phyloP scores from a whole-genome alignment of 2,329 filamentous ascomycete species.

The Ophiocordyceps robertsii region DNA sequence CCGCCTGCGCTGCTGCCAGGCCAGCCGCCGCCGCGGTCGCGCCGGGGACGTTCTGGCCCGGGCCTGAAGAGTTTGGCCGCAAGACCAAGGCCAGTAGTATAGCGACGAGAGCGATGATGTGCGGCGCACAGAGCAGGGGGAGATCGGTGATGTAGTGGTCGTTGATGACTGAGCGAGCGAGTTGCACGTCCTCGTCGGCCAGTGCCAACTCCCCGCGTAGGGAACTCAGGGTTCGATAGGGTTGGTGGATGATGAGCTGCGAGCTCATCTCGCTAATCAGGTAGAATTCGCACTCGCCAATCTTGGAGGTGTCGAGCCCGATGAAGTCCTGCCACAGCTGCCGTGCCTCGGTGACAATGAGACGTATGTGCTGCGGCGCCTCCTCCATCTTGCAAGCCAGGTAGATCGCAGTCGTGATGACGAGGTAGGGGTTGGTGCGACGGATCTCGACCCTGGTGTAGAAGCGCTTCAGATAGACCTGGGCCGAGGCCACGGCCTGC shows the following conservation, averaged over 20 bases:
- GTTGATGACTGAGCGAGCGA: conserved; percentile 77
- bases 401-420: conserved; percentile 88
- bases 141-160: conserved; percentile 88
- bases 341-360: conserved; percentile 77
- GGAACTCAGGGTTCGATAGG: conserved; percentile 67
- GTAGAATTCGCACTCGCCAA: conserved; percentile 89
- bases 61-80: conserved; percentile 35
- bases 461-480: conserved; percentile 89
- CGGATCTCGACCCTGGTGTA: conserved; percentile 85
- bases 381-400: conserved; percentile 98
- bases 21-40: conserved; percentile 24
- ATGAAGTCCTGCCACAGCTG: conserved; percentile 73
- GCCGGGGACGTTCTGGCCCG: conserved; percentile 15
- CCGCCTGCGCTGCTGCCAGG: conserved; percentile 35
- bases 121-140: conserved; percentile 74
- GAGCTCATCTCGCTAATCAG: conserved; percentile 85
- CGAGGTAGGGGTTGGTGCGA: conserved; percentile 82
- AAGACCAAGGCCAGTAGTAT: conserved; percentile 76
- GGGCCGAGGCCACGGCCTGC: conserved; percentile 85
- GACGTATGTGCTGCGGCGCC: conserved; percentile 86
- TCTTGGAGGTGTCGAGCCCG: conserved; percentile 62
- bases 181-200: conserved; percentile 61
- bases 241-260: conserved; percentile 81
- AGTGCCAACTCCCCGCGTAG: conserved; percentile 58
- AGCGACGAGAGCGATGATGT: conserved; percentile 75